Percentiles rank a stretch among this genome's conserved stretches.
phyloP scores from a whole-genome alignment of 257 asterid species.

The Leonotis leonurus region DNA sequence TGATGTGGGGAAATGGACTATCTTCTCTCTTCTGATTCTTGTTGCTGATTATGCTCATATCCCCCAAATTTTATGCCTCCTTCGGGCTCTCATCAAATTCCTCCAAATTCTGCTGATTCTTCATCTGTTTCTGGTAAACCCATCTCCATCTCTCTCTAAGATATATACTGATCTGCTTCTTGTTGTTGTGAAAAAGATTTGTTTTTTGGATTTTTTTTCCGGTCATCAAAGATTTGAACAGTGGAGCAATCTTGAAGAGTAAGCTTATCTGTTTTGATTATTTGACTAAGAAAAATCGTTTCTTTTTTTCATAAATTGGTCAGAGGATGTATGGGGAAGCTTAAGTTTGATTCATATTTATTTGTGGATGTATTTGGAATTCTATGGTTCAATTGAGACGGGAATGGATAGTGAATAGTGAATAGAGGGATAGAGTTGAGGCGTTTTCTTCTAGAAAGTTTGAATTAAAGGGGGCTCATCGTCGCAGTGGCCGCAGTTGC shows the following conservation, averaged over 20 bases:
- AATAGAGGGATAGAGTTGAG: too few species aligned
- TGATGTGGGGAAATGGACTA: slow-evolving; percentile 31
- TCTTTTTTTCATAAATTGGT: too few species aligned
- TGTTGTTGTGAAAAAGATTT: slow-evolving; percentile 7
- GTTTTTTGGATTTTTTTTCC: neutral
- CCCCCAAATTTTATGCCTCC: slow-evolving; percentile 40
- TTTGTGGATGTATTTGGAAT: too few species aligned
- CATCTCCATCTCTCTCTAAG: neutral
- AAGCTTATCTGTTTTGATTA: slow-evolving; percentile 7
- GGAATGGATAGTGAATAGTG: too few species aligned
- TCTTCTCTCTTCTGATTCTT: slow-evolving; percentile 29
- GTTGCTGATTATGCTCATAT: slow-evolving; percentile 43
- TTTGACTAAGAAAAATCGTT: too few species aligned
- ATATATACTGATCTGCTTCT: neutral
- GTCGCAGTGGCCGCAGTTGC: too few species aligned
- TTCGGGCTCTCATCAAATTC: slow-evolving; percentile 56
- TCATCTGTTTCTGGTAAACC: slow-evolving; percentile 45
- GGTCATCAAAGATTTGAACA: slow-evolving; percentile 6
- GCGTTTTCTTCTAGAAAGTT: too few species aligned
- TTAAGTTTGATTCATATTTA: neutral
- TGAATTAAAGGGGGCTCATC: too few species aligned
- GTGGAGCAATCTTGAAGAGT: neutral
- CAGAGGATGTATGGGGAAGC: too few species aligned
- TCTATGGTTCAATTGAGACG: too few species aligned
- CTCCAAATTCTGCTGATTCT: slow-evolving; percentile 50